Evolutionary conservation across 2,329 filamentous ascomycete species (phyloP).

Genomic region (Fusarium sp.): DNA sequence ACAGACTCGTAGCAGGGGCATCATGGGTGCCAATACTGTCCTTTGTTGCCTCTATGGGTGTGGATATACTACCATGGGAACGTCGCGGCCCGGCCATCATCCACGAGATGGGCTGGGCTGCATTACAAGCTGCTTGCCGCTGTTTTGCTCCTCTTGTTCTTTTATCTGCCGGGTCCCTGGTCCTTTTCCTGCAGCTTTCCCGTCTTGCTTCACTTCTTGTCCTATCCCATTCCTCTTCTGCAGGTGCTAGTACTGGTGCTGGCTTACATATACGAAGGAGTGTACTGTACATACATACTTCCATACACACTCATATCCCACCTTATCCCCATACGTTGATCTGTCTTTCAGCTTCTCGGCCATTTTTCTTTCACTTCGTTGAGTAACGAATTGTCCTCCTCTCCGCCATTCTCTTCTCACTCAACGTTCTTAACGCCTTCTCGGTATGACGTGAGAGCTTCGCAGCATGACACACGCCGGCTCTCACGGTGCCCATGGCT

Average conservation of each 20-base stretch:
- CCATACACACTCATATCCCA: slow-evolving; percentile 31
- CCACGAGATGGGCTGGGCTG: slow-evolving; percentile 28
- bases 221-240: slow-evolving; percentile 38
- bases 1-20: slow-evolving; percentile 1
- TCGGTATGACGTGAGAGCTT: slow-evolving; percentile 42
- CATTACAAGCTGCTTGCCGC: slow-evolving; percentile 24
- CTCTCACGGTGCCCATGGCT: slow-evolving; percentile 55
- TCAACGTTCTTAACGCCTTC: slow-evolving; percentile 22
- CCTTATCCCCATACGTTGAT: slow-evolving; percentile 17
- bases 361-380: slow-evolving; percentile 6
- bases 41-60: slow-evolving; percentile 24
- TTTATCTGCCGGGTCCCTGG: slow-evolving; percentile 41
- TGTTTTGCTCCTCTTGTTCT: slow-evolving; percentile 27
- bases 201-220: slow-evolving; percentile 31
- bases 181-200: slow-evolving; percentile 35
- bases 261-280: slow-evolving; percentile 37
- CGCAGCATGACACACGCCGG: slow-evolving; percentile 55
- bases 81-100: slow-evolving; percentile 27
- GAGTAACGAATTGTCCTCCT: slow-evolving; percentile 19
- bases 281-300: slow-evolving; percentile 25
- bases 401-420: slow-evolving; percentile 16
- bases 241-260: slow-evolving; percentile 8
- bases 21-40: slow-evolving; percentile 15
- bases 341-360: slow-evolving; percentile 8
- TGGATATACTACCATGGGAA: slow-evolving; percentile 10